A percentile compares a stretch with the other conserved stretches of the same genome.
Conservation (phyloP, 345 rosid genomes). For the Salix koriyanagi region DNA sequence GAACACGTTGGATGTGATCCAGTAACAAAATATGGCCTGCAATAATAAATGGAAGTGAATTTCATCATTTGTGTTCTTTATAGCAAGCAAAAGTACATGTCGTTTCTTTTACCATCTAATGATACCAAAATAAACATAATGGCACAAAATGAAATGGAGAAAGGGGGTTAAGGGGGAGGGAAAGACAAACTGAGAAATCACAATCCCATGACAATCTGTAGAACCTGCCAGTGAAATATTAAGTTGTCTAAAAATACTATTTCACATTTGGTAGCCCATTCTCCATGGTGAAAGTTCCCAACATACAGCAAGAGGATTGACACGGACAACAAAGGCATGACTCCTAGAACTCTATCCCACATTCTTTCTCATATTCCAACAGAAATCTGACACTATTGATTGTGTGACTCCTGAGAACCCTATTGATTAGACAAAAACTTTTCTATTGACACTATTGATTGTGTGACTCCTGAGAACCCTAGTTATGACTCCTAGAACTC, state of each 20-base stretch:
- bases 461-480: no score
- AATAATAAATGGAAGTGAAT: background rate
- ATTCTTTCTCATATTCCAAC: no score
- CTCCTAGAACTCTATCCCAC: no score
- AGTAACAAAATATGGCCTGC: slow-evolving; percentile 91
- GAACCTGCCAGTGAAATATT: background rate
- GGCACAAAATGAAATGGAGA: background rate
- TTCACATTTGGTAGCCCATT: background rate
- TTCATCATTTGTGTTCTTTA: background rate
- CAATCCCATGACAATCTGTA: background rate
- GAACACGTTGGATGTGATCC: slow-evolving; percentile 84
- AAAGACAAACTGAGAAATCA: no score
- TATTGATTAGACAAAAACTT: no score
- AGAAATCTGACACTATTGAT: no score
- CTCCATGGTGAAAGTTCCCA: background rate
- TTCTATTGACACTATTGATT: no score
- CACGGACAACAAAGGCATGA: no score
- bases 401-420: no score
- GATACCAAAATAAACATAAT: background rate
- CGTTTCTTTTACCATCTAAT: background rate
- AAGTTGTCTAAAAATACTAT: background rate
- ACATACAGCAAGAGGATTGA: background rate
- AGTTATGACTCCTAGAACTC: no score
- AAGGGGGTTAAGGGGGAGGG: background rate
- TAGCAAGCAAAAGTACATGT: background rate